Base-by-base conservation (phyloP, 306 rosid genomes). In the Malus orientalis region DNA sequence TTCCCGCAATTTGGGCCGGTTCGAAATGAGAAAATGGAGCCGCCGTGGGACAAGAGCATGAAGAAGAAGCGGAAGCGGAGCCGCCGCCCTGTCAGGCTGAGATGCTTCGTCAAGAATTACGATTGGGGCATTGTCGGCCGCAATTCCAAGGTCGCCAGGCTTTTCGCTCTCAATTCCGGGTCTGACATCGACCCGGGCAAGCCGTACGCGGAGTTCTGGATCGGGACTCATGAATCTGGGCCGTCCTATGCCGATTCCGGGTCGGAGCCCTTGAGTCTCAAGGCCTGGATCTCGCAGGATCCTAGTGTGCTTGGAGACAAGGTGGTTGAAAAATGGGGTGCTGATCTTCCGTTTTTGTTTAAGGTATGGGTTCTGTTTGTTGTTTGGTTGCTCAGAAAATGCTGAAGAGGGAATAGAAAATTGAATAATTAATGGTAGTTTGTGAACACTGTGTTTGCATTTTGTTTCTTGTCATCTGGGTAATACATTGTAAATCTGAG, bases 131-230 rank as follows among this genome's bases (percentile, higher is more conserved):
- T 72, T 20, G 27, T 60, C 49, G 84, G 87, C 15, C 36, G 40
- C 54, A n/a, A 79, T 32, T 84, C 87, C 15, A 80, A 80, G 7
- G 87, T 73, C 64, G 84, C 81, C 27, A 73, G 81, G 74, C 81
- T 84, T 58, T 80, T 60, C 75, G 70, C 74, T 14, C 84, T 80
- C 74, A 84, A 84, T 73, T 84, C 87, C n/a, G 81, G 79, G 18
- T 74, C 75, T 38, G 42, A 38, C 69, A 84, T 58, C 29, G 81
- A 84, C 66, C 75, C 81, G 42, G 54, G 30, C 18, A 62, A 73
- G 65, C 80, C 74, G 25, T 80, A 84, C 58, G 87, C 87, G 6
- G 87, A 84, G 64, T 67, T 84, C 71, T 84, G 87, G 87, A 84
- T 84, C 71, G 87, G 87, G 5, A 84, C 87, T 1, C 87, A 84